phyloP scores from a whole-genome alignment of 2,329 filamentous ascomycete genomes.

The Geosmithia putterillii region DNA sequence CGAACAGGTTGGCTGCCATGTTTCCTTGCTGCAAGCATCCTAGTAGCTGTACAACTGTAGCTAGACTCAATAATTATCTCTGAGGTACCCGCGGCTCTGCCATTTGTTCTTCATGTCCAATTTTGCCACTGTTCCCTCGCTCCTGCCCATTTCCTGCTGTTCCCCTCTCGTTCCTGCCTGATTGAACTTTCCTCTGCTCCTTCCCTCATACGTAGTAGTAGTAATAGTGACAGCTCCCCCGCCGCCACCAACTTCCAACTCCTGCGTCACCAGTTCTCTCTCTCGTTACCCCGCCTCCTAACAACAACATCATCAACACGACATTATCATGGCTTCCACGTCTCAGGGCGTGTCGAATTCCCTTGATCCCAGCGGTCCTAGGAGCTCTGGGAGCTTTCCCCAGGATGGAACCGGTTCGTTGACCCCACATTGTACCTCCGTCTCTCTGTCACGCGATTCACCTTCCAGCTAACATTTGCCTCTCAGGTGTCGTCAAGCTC shows the following conservation, averaged over 20 bases:
- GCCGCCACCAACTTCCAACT: not conserved
- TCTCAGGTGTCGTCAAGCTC: conserved; percentile 66
- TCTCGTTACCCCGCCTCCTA: conserved; percentile 6
- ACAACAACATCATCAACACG: conserved; percentile 1
- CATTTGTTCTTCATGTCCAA: no score
- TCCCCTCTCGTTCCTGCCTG: not conserved
- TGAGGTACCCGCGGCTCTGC: no score
- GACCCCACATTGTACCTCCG: conserved; percentile 2
- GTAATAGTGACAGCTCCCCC: no score
- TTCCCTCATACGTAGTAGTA: not conserved
- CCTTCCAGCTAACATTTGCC: not conserved
- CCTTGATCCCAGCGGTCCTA: conserved; percentile 20
- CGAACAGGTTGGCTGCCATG: not conserved
- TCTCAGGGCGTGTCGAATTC: conserved; percentile 30
- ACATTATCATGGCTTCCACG: conserved; percentile 16
- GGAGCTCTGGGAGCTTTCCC: conserved; percentile 36
- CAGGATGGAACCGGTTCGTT: conserved; percentile 60
- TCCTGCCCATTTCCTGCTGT: not conserved
- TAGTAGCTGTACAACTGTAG: not conserved
- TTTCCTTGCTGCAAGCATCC: not conserved
- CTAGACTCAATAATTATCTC: not conserved
- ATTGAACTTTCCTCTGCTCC: not conserved
- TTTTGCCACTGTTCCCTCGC: not conserved
- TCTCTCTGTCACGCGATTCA: not conserved
- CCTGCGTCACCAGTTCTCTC: not conserved